Evolutionary conservation across 2,329 filamentous ascomycete genomes (phyloP), one percentile per base, ranked within the genome.

Genomic region (Sporothrix variecibatus): DNA sequence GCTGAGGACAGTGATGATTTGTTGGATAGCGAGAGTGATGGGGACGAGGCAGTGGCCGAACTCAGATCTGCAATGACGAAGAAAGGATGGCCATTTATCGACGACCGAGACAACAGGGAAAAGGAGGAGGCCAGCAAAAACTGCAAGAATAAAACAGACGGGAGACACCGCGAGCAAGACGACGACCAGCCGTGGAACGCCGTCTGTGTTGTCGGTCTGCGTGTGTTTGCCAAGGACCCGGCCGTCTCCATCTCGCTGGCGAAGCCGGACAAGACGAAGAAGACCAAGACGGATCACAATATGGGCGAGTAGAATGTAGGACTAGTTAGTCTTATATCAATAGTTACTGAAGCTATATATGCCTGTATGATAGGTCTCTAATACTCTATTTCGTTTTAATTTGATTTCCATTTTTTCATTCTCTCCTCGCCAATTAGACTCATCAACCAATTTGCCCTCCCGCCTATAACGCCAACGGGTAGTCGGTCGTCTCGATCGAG

Each of bases 401-500:
- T 12, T 15, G 2, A 43, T 12, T 43, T 43, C 40, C 12, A 11
- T 43, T 43, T 34, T 34, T 34, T 34, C 34, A 34, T 34, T 34
- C 8, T 34, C 2, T 34, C 8, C 2, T 34, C 8, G 8, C 34
- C 34, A 34, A 34, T 8, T 8, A 3, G 34, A 34, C 34, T 5
- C 34, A 53, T 23, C 20, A 23, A 23, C 23, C 28, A 38, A 9
- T 15, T 20, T 20, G 34, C 15, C 1, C 20, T 20, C 17, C 6
- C 15, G 5, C 7, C 34, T 62, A 65, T 34, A 65, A 8, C 38
- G 20, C 11, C 20, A 65, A 34, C n/a, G 62, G 62, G 7, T 65
- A 65, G 20, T 40, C 38, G 2, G 62, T 65, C 12, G 84, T 88
- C 17, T 87, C 85, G 79, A 90, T 89, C 72, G 87, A 79, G 17